Evolutionary conservation across 108 stramenopile genomes (phyloP), one percentile per base, ranked within the genome.

Genomic region (Nitzschia sp.): DNA sequence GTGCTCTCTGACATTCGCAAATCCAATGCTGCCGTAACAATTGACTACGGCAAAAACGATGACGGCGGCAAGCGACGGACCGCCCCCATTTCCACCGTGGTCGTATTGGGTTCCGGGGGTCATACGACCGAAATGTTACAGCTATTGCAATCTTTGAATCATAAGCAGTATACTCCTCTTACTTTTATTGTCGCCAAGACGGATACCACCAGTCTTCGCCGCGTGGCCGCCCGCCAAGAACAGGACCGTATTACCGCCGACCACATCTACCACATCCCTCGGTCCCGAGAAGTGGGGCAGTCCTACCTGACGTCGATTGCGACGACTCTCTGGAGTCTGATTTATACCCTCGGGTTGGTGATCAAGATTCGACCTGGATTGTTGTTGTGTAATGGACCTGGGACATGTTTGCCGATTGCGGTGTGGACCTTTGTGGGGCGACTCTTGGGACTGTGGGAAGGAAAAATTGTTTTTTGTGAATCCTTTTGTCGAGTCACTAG

Each of bases 41-140:
- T n/a, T n/a, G n/a, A n/a, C n/a, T n/a, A n/a, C n/a, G n/a, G 38
- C 38, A 41, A 41, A 6, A 13, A 9, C 38, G 9, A 41, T 13
- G 13, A 41, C 6, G 38, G 38, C 13, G 9, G 38, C 38, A 41
- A n/a, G 38, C 6, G 13, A 41, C 38, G 38, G 13, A 9, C 38
- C 30, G 62, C 63, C 32, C 78, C 83, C 17, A 65, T 83, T 25
- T 79, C 79, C 34, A 89, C 89, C 6, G 45, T 95, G 52, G 80
- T 91, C 0, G 86, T 95, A 21, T 52, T 95, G 47, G 94, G 94
- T 11, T 90, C 89, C 11, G 95, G 95, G 22, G 95, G 95, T 16
- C 95, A 96, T 58, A 93, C 92, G 22, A 92, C 89, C 32, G 95
- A 96, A 82, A 93, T 96, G 91, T 63, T 93, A 22, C 76, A 77